Percentiles rank a stretch among this genome's conserved stretches.
These are phyloP conservation scores for Aureobasidium sp. DNA, from an alignment of 2,329 filamentous ascomycete genomes.

Conservation along the genomic window DNA sequence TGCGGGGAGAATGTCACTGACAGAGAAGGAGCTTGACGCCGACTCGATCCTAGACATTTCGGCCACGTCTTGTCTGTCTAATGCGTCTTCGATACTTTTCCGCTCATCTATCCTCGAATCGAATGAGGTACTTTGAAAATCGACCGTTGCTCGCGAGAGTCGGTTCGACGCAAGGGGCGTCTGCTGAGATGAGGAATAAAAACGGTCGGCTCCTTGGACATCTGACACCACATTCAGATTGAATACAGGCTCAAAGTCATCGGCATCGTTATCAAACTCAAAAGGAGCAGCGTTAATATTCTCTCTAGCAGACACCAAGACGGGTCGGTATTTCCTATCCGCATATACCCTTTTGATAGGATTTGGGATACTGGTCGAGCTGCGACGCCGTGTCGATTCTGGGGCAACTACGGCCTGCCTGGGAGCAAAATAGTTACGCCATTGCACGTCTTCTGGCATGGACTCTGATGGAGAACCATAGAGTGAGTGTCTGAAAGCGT, in stretches of 20 bases:
- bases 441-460: constrained; percentile 18
- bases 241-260: neutral
- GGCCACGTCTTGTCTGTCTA: neutral
- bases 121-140: neutral
- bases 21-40: constrained; percentile 42
- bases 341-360: constrained; percentile 30
- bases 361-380: constrained; percentile 30
- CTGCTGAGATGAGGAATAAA: neutral
- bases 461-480: neutral
- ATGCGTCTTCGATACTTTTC: neutral
- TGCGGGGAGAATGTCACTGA: constrained; percentile 36
- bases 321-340: constrained; percentile 28
- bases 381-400: constrained; percentile 18
- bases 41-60: constrained; percentile 17
- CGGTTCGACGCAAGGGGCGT: neutral
- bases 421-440: constrained; percentile 29
- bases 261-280: constrained; percentile 21
- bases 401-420: constrained; percentile 20
- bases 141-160: constrained; percentile 1
- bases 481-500: constrained; percentile 10
- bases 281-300: constrained; percentile 19
- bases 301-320: constrained; percentile 25
- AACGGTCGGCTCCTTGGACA: neutral
- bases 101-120: constrained; percentile 3
- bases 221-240: neutral